Base-by-base conservation (phyloP, 352 stramenopile genomes). In the Pythium brachiatum region DNA sequence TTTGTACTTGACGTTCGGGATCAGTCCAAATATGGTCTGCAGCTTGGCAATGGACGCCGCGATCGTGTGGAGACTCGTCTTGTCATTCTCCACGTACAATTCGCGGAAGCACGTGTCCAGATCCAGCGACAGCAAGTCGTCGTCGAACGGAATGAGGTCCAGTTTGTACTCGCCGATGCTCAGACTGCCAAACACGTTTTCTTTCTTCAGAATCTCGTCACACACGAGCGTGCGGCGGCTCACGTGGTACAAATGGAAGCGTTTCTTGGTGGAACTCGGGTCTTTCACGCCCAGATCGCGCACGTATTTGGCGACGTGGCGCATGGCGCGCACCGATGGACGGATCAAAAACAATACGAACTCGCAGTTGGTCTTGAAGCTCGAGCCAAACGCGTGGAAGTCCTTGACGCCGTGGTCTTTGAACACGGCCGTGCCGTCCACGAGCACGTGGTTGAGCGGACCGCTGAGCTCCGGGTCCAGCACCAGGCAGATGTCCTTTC, bases 81-180 rank as follows among this genome's bases (percentile, higher is more conserved):
- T 95, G 70, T 96, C 94, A 23, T 85, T 84, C 60, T 98, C 85
- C 3, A 98, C 79, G 57, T 89, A 92, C 13, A 94, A 81, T 66
- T 96, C 87, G 38, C 79, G 76, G 66, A 97, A 94, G 44, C 89
- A 90, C 41, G 80, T 63, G 43, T 92, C 78, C 32, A 97, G 79
- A 76, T 99, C 97, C 31, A 98, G 83, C 67, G 86, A 97, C 11
- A 98, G 66, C 7, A 99, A 64, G 71, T 99, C 96, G 52, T 93
- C 92, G 72, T 99, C 96, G 21, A 98, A 86, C 2, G 96, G 95
- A 60, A 99, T 97, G 11, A 99, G 75, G 76, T 99, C 95, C 27
- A 99, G 81, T 38, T 88, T 90, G 75, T 96, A 96, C 58, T 97
- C 90, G 43, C 84, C 85, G 26, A 97, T 81, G 51, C 86, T 91